A percentile compares a stretch with the other conserved stretches of the same genome.
Evolutionary conservation across 768 basidiomycete genomes (phyloP).

Genomic region (Hydnomerulius pinastri): DNA sequence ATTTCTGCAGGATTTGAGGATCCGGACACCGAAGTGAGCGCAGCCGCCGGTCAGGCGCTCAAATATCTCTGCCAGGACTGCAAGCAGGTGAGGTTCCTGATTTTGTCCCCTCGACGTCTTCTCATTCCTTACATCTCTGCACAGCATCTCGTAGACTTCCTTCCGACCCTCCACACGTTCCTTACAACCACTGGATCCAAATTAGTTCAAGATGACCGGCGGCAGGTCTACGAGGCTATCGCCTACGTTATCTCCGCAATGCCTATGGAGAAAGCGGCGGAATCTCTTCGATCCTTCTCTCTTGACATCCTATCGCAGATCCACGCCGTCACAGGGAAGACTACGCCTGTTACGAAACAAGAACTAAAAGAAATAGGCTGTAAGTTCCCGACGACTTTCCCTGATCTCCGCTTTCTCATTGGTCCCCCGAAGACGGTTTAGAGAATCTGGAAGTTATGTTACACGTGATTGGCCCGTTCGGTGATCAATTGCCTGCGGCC

Average conservation of each 20-base stretch:
- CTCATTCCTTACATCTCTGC: not conserved
- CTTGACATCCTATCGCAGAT: conserved; percentile 80
- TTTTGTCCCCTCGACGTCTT: conserved; percentile 8
- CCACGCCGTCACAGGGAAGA: conserved; percentile 60
- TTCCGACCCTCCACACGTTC: conserved; percentile 91
- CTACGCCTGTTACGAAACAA: conserved; percentile 60
- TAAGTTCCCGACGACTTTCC: conserved; percentile 40
- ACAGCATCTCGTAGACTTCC: conserved; percentile 87
- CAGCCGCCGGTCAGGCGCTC: conserved; percentile 94
- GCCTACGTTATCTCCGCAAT: conserved; percentile 94
- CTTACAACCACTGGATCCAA: conserved; percentile 76
- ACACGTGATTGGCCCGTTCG: conserved; percentile 75
- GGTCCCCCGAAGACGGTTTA: conserved; percentile 60
- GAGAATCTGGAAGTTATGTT: conserved; percentile 96
- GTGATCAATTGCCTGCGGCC: conserved; percentile 76
- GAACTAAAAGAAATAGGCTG: conserved; percentile 69
- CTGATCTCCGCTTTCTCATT: conserved; percentile 8
- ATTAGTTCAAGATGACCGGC: conserved; percentile 81
- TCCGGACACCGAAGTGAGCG: conserved; percentile 76
- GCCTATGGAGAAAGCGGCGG: conserved; percentile 86
- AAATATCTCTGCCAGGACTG: conserved; percentile 98
- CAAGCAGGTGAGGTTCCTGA: conserved; percentile 56
- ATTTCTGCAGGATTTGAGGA: conserved; percentile 91
- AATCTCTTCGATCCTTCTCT: conserved; percentile 84
- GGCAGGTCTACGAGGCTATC: conserved; percentile 94